phyloP scores from a whole-genome alignment of 306 rosid species.

The Sphenostylis stenocarpa region DNA sequence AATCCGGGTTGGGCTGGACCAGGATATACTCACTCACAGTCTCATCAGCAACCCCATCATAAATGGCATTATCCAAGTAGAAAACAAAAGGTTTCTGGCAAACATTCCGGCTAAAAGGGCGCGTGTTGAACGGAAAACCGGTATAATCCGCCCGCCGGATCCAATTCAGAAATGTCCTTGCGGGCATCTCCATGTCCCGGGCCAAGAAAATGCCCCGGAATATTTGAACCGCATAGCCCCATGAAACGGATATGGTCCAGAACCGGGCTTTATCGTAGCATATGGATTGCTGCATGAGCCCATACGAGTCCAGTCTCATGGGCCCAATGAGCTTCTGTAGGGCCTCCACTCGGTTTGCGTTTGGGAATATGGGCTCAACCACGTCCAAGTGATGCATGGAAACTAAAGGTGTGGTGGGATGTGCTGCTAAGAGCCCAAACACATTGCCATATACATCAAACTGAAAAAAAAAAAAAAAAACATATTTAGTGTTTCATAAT shows the following conservation, averaged over 20 bases:
- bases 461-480: conserved; percentile 28
- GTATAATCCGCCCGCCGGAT: conserved; percentile 33
- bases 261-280: conserved; percentile 52
- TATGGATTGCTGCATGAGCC: conserved; percentile 65
- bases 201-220: conserved; percentile 45
- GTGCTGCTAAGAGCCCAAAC: conserved; percentile 70
- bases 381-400: conserved; percentile 73
- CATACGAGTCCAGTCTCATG: conserved; percentile 50
- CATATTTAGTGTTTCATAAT: no score
- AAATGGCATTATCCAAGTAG: conserved; percentile 24
- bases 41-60: neutral
- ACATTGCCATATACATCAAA: conserved; percentile 60
- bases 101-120: conserved; percentile 31
- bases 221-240: conserved; percentile 74
- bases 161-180: conserved; percentile 68
- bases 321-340: conserved; percentile 41
- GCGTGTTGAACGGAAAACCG: conserved; percentile 52
- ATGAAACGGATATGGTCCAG: conserved; percentile 65
- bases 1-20: conserved; percentile 18
- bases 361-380: conserved; percentile 64
- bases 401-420: conserved; percentile 60
- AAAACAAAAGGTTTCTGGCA: conserved; percentile 60
- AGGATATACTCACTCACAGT: conserved; percentile 36
- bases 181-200: conserved; percentile 62
- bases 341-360: conserved; percentile 41